Percentiles rank a stretch among this genome's conserved stretches.
phyloP scores from a whole-genome alignment of 768 basidiomycete species.

The Tylopilus vinaceipallidus region DNA sequence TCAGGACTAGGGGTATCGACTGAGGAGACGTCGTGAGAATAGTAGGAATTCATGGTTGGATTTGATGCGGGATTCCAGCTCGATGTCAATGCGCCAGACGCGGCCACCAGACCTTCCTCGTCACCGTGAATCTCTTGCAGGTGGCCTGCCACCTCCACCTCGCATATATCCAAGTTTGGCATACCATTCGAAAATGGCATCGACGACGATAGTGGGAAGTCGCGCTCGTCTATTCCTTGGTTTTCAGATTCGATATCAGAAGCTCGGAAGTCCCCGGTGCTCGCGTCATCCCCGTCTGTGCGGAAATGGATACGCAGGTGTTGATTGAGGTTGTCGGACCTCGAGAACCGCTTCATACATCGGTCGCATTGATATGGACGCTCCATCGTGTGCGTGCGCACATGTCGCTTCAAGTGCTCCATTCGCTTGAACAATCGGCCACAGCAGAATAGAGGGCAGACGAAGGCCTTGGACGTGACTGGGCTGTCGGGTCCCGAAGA shows the following conservation, averaged over 20 bases:
- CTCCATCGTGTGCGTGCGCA: constrained; percentile 89
- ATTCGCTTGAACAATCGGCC: constrained; percentile 85
- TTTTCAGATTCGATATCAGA: constrained; percentile 33
- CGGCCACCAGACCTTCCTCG: constrained; percentile 53
- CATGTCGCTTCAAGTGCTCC: constrained; percentile 87
- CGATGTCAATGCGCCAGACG: constrained; percentile 16
- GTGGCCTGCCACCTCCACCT: constrained; percentile 56
- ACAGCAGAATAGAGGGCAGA: constrained; percentile 84
- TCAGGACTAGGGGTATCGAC: constrained; percentile 19
- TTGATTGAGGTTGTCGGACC: constrained; percentile 87
- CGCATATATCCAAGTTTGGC: constrained; percentile 54
- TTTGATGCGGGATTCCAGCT: constrained; percentile 16
- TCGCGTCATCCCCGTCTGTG: constrained; percentile 29
- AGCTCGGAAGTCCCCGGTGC: constrained; percentile 26
- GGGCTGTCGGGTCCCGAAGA: constrained; percentile 23
- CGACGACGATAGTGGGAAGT: constrained; percentile 22
- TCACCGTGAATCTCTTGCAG: constrained; percentile 57
- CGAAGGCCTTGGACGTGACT: constrained; percentile 61
- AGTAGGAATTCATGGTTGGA: constrained; percentile 23
- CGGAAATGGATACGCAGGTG: constrained; percentile 75
- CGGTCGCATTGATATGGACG: constrained; percentile 72
- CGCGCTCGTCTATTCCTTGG: constrained; percentile 36
- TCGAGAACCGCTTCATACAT: constrained; percentile 81
- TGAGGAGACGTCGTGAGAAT: constrained; percentile 16
- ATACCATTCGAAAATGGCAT: constrained; percentile 31